phyloP scores from a whole-genome alignment of 2,329 filamentous ascomycete genomes.

The Colletotrichum tofieldiae region DNA sequence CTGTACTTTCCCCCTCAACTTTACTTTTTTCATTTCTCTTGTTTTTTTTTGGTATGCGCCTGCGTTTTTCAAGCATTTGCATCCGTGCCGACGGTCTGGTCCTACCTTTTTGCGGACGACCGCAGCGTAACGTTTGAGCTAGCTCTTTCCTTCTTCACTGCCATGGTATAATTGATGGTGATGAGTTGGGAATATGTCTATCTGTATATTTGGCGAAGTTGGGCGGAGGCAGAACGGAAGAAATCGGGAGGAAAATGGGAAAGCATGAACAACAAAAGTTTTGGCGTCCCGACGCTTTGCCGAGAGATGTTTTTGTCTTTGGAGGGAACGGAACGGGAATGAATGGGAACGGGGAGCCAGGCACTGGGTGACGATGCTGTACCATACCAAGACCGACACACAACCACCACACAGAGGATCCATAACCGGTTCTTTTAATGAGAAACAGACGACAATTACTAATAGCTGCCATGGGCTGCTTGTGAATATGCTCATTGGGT shows the following conservation, averaged over 20 bases:
- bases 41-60: not conserved
- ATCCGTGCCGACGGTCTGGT: slow-evolving; percentile 19
- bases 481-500: not conserved
- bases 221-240: slow-evolving; percentile 7
- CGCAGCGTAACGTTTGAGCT: slow-evolving; percentile 27
- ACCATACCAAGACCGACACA: slow-evolving; percentile 40
- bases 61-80: slow-evolving; percentile 41
- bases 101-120: slow-evolving; percentile 14
- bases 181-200: slow-evolving; percentile 7
- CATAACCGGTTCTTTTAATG: slow-evolving; percentile 39
- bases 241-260: slow-evolving; percentile 35
- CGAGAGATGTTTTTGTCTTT: slow-evolving; percentile 24
- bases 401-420: slow-evolving; percentile 35
- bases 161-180: slow-evolving; percentile 4
- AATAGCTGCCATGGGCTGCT: slow-evolving; percentile 5
- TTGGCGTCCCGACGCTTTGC: slow-evolving; percentile 41
- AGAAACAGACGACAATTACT: slow-evolving; percentile 39
- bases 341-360: slow-evolving; percentile 13
- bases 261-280: slow-evolving; percentile 41
- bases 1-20: slow-evolving; percentile 27
- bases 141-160: slow-evolving; percentile 14
- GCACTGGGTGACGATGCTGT: slow-evolving; percentile 40
- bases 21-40: slow-evolving; percentile 27
- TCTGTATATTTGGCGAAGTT: slow-evolving; percentile 39
- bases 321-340: slow-evolving; percentile 21